Conservation (phyloP, 306 rosid species). For the Elaeagnus macrophylla region DNA sequence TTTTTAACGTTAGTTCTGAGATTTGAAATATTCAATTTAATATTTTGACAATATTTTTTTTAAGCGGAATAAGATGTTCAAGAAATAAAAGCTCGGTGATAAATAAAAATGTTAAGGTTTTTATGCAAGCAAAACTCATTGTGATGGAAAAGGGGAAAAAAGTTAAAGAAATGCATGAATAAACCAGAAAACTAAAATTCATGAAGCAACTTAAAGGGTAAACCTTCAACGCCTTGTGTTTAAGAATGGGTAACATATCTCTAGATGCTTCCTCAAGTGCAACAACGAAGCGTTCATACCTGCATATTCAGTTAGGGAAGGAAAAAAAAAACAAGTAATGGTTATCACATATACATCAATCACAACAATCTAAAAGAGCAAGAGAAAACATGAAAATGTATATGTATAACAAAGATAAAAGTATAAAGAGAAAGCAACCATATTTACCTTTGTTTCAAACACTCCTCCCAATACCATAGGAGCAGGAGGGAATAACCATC, state of each 20-base stretch:
- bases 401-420: background rate
- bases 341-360: too few relatives aligned
- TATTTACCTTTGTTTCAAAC: constrained; percentile 82
- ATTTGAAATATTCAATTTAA: too few relatives aligned
- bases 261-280: constrained; percentile 96
- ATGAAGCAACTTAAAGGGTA: constrained; percentile 12
- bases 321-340: too few relatives aligned
- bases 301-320: constrained; percentile 3
- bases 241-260: constrained; percentile 80
- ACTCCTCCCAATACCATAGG: constrained; percentile 94
- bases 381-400: background rate
- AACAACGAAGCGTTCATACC: constrained; percentile 81
- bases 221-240: constrained; percentile 85
- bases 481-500: constrained; percentile 89
- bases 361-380: too few relatives aligned
- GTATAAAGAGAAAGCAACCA: constrained; percentile 1
- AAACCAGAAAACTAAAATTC: background rate
- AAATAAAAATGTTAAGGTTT: too few relatives aligned
- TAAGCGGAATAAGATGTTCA: too few relatives aligned
- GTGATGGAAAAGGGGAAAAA: background rate
- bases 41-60: too few relatives aligned
- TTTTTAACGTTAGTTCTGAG: too few relatives aligned
- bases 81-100: too few relatives aligned
- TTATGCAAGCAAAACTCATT: background rate
- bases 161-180: background rate